Conservation (phyloP, 176 grass and related monocot genomes). For the Avena eriantha region DNA sequence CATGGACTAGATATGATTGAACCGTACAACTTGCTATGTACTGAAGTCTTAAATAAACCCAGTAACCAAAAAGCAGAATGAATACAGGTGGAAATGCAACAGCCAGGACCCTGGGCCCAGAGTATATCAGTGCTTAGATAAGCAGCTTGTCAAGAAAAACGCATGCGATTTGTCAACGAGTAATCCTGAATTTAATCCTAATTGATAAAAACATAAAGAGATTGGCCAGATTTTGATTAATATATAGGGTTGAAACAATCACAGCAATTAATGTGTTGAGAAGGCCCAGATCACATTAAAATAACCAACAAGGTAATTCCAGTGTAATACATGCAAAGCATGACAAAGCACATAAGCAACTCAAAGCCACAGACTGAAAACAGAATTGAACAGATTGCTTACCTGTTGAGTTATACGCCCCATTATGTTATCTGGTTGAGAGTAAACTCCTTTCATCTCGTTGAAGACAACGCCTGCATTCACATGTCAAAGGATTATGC, state of each 20-base stretch:
- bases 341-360: neutral
- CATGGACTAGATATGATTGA: constrained; percentile 15
- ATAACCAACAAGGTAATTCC: constrained; percentile 24
- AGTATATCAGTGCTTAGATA: constrained; percentile 40
- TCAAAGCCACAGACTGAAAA: constrained; percentile 9
- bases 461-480: constrained; percentile 97
- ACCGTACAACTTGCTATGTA: constrained; percentile 24
- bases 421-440: constrained; percentile 97
- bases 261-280: constrained; percentile 37
- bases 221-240: neutral
- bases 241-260: constrained; percentile 2
- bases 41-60: constrained; percentile 25
- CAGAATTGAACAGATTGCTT: constrained; percentile 44
- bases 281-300: neutral
- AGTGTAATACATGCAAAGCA: constrained; percentile 1
- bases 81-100: neutral
- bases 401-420: constrained; percentile 80
- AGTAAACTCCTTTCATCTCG: constrained; percentile 99
- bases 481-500: constrained; percentile 34
- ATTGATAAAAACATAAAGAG: neutral
- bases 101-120: constrained; percentile 20
- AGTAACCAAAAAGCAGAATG: constrained; percentile 33
- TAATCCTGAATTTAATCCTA: constrained; percentile 17
- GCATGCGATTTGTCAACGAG: neutral
- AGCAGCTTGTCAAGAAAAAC: constrained; percentile 20